Conservation (phyloP, 805 yeast species). For the Myxozyma neotropica region DNA sequence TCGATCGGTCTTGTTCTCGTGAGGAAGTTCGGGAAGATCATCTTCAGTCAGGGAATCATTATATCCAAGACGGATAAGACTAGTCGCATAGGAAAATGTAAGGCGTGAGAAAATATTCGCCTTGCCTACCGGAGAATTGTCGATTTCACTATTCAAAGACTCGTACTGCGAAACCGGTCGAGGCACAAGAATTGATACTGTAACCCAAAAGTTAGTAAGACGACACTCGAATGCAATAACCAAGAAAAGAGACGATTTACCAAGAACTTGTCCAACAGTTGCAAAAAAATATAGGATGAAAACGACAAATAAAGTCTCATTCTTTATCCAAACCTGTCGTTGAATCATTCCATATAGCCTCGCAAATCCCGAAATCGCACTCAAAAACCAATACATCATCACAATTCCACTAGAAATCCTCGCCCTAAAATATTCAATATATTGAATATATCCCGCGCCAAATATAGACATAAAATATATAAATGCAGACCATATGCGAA, state of each 20-base stretch:
- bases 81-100: constrained; percentile 89
- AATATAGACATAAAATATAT: constrained; percentile 49
- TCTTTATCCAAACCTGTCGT: constrained; percentile 8
- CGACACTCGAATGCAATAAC: neutral
- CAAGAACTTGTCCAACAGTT: constrained; percentile 3
- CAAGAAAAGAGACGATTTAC: neutral
- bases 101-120: constrained; percentile 75
- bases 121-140: constrained; percentile 44
- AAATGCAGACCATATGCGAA: constrained; percentile 44
- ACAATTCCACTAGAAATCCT: constrained; percentile 66
- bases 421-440: constrained; percentile 68
- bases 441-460: constrained; percentile 53
- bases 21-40: constrained; percentile 82
- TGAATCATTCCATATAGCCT: constrained; percentile 27
- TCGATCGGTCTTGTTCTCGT: constrained; percentile 54
- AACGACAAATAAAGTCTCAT: constrained; percentile 1
- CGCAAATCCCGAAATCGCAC: constrained; percentile 39
- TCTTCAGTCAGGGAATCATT: constrained; percentile 50
- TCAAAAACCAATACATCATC: constrained; percentile 72
- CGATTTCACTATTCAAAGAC: constrained; percentile 41
- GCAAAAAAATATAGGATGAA: constrained; percentile 9
- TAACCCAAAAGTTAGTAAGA: neutral
- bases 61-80: constrained; percentile 78
- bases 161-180: constrained; percentile 42
- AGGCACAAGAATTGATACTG: constrained; percentile 38